These are phyloP conservation scores for Phoma sp. DNA, from an alignment of 2,329 filamentous ascomycete genomes.

Conservation along the genomic window DNA sequence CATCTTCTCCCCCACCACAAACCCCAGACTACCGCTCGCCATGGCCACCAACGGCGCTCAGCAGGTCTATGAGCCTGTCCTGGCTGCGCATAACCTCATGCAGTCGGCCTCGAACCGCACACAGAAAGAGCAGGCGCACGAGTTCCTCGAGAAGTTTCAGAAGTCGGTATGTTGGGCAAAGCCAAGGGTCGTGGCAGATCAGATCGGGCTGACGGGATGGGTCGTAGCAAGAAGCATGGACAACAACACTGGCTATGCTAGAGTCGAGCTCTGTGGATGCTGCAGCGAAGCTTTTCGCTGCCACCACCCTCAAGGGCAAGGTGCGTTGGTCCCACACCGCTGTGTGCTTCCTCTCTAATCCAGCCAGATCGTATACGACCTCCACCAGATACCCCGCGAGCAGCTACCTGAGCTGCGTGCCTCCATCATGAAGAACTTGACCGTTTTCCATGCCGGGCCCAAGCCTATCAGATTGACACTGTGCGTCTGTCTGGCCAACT, in stretches of 20 bases:
- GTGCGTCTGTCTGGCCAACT: slow-evolving; percentile 89
- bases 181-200: slow-evolving; percentile 7
- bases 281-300: slow-evolving; percentile 92
- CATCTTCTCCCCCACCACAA: slow-evolving; percentile 27
- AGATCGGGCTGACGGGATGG: slow-evolving; percentile 32
- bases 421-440: slow-evolving; percentile 81
- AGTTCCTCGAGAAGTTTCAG: slow-evolving; percentile 93
- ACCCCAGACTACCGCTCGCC: slow-evolving; percentile 32
- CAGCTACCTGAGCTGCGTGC: slow-evolving; percentile 79
- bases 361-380: slow-evolving; percentile 89
- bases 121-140: slow-evolving; percentile 87
- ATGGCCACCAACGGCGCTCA: slow-evolving; percentile 73
- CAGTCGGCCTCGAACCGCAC: slow-evolving; percentile 78
- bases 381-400: slow-evolving; percentile 81
- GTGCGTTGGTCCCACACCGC: slow-evolving; percentile 57
- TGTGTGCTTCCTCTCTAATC: slow-evolving; percentile 23
- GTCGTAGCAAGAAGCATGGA: slow-evolving; percentile 84
- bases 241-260: slow-evolving; percentile 82
- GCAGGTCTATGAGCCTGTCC: slow-evolving; percentile 80
- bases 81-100: slow-evolving; percentile 91
- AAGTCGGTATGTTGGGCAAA: slow-evolving; percentile 77
- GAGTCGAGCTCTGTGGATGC: slow-evolving; percentile 76
- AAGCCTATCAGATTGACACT: slow-evolving; percentile 82
- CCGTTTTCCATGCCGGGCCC: slow-evolving; percentile 79
- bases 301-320: slow-evolving; percentile 97